These are phyloP conservation scores for Penicillium longicatenatum DNA, from an alignment of 495 filamentous ascomycete genomes.

Conservation along the genomic window DNA sequence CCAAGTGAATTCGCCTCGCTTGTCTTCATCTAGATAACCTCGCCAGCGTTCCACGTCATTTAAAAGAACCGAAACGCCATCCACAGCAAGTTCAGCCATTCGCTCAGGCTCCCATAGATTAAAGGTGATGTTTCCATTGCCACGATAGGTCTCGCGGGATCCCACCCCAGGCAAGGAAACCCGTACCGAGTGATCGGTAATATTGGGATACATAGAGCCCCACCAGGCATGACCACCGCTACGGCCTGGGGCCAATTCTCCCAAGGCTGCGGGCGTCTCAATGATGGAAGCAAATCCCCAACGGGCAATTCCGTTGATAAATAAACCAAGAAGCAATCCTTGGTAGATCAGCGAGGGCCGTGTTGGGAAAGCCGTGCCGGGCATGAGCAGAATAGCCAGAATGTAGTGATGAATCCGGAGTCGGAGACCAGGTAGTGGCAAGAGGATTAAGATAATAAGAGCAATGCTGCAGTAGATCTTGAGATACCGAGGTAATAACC, in stretches of 20 bases:
- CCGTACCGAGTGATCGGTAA: slow-evolving; percentile 54
- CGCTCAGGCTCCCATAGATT: slow-evolving; percentile 49
- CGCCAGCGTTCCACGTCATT: slow-evolving; percentile 92
- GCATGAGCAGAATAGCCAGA: slow-evolving; percentile 79
- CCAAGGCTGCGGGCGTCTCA: slow-evolving; percentile 74
- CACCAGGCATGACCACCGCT: slow-evolving; percentile 52
- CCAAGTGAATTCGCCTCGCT: slow-evolving; percentile 47
- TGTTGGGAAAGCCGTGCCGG: slow-evolving; percentile 81
- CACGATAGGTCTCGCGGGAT: slow-evolving; percentile 30
- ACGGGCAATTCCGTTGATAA: slow-evolving; percentile 87
- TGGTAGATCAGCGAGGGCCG: slow-evolving; percentile 78
- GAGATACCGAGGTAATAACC: slow-evolving; percentile 66
- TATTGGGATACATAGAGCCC: slow-evolving; percentile 66
- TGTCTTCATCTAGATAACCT: slow-evolving; percentile 56
- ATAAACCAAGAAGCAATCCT: slow-evolving; percentile 84
- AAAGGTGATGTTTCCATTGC: slow-evolving; percentile 60
- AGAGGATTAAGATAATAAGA: slow-evolving; percentile 59
- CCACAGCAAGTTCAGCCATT: slow-evolving; percentile 65
- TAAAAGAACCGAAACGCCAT: slow-evolving; percentile 85
- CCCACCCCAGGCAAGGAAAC: slow-evolving; percentile 45
- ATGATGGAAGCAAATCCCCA: slow-evolving; percentile 93
- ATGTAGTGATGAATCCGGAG: slow-evolving; percentile 96
- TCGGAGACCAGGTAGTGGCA: slow-evolving; percentile 76
- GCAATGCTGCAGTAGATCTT: slow-evolving; percentile 69
- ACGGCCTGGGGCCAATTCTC: slow-evolving; percentile 38